These are phyloP conservation scores for Sporothrix curviconia DNA, from an alignment of 2,329 filamentous ascomycete species.

Conservation along the genomic window DNA sequence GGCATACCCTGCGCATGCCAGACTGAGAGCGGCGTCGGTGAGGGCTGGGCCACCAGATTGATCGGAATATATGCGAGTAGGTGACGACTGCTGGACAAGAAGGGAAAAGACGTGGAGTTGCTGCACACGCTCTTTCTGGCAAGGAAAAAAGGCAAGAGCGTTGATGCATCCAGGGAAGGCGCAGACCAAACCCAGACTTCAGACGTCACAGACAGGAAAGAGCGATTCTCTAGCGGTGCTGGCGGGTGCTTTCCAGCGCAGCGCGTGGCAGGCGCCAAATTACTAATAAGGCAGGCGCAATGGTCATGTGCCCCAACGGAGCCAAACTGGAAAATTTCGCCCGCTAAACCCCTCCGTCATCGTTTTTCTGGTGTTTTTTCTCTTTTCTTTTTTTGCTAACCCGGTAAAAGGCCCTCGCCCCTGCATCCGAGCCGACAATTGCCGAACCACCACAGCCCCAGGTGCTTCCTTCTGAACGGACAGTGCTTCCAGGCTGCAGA, in stretches of 20 bases:
- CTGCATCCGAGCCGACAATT: conserved; percentile 15
- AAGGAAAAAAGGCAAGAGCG: not conserved
- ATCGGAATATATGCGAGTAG: not conserved
- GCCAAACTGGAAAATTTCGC: conserved; percentile 6
- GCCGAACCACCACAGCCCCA: conserved; percentile 10
- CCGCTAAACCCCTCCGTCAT: conserved; percentile 8
- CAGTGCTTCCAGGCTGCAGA: not conserved
- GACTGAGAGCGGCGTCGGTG: conserved; percentile 4
- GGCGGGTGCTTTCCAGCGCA: not conserved
- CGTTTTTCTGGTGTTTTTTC: not conserved
- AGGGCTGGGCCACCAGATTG: not conserved
- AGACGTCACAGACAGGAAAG: not conserved
- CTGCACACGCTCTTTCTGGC: not conserved
- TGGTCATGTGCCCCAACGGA: conserved; percentile 13
- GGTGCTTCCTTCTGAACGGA: not conserved
- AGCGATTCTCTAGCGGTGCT: not conserved
- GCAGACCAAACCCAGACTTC: not conserved
- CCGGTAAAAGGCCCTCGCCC: conserved; percentile 4
- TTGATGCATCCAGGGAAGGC: conserved; percentile 1
- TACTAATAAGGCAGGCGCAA: conserved; percentile 8
- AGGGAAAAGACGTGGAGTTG: not conserved
- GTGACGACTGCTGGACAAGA: not conserved
- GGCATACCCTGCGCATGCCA: not conserved
- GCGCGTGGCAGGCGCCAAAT: not conserved
- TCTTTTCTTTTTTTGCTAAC: not conserved